phyloP scores from a whole-genome alignment of 1,284 basidiomycete genomes.

The Apiotrichum porosum region DNA sequence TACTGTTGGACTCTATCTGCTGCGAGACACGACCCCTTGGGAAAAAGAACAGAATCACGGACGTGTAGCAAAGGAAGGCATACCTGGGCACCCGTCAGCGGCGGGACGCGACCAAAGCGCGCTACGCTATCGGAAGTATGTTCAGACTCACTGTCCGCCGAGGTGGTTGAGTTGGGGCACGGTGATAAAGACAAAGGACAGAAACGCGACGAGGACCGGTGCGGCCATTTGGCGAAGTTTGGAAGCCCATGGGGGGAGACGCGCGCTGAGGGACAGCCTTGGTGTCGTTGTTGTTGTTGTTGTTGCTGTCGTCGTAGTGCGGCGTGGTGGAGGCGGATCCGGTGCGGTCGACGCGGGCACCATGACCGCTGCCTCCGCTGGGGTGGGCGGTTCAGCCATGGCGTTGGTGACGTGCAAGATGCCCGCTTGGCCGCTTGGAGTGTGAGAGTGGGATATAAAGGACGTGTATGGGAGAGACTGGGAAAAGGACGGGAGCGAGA shows the following conservation, averaged over 20 bases:
- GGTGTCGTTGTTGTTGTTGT: no score
- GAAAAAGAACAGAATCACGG: slow-evolving; percentile 47
- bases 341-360: no score
- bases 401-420: no score
- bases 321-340: no score
- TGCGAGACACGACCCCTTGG: slow-evolving; percentile 39
- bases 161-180: slow-evolving; percentile 31
- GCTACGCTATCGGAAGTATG: no score
- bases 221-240: slow-evolving; percentile 6
- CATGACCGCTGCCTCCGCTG: no score
- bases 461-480: no score
- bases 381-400: no score
- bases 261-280: slow-evolving; percentile 3
- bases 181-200: slow-evolving; percentile 39
- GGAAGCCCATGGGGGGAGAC: slow-evolving; percentile 12
- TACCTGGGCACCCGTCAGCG: no score
- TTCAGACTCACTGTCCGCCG: slow-evolving; percentile 37
- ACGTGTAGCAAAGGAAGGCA: slow-evolving; percentile 45
- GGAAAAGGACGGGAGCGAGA: no score
- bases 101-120: not conserved
- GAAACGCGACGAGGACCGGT: slow-evolving; percentile 13
- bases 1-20: slow-evolving; percentile 43
- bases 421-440: no score
- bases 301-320: not conserved
- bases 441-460: no score